Evolutionary conservation across 768 basidiomycete genomes (phyloP).

Genomic region (Pholiota molesta): DNA sequence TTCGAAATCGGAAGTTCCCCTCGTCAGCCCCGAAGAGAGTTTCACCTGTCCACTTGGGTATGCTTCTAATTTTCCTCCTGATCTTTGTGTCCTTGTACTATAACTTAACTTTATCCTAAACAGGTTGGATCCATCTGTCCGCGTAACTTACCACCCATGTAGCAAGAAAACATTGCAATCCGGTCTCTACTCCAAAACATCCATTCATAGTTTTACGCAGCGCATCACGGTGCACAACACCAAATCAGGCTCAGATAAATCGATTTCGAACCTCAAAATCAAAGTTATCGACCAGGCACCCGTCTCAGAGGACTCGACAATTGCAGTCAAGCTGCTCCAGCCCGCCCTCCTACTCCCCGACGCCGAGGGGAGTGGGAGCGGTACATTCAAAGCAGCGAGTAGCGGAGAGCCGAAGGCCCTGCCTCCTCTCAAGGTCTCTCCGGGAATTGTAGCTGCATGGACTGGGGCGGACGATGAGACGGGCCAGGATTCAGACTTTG

Average conservation of each 20-base stretch:
- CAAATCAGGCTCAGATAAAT: slow-evolving; percentile 24
- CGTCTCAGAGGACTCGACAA: slow-evolving; percentile 38
- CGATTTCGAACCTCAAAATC: slow-evolving; percentile 24
- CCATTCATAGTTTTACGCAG: slow-evolving; percentile 33
- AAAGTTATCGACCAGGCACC: slow-evolving; percentile 44
- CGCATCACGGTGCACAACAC: slow-evolving; percentile 42
- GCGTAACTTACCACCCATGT: slow-evolving; percentile 41
- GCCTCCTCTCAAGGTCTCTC: slow-evolving; percentile 27
- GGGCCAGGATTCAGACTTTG: slow-evolving; percentile 24
- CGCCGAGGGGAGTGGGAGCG: slow-evolving; percentile 8
- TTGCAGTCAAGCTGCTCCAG: slow-evolving; percentile 44
- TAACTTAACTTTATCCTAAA: too few species aligned
- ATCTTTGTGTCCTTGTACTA: too few species aligned
- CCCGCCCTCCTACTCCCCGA: slow-evolving; percentile 29
- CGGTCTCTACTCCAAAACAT: slow-evolving; percentile 38
- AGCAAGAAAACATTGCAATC: slow-evolving; percentile 35
- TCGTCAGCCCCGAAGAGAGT: slow-evolving; percentile 44
- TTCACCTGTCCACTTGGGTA: slow-evolving; percentile 52
- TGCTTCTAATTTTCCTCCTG: slow-evolving; percentile 15
- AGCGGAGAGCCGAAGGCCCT: slow-evolving; percentile 11
- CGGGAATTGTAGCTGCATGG: slow-evolving; percentile 37
- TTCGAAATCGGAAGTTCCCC: slow-evolving; percentile 44
- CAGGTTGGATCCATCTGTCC: slow-evolving; percentile 44
- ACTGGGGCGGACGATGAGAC: slow-evolving; percentile 34
- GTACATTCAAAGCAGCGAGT: neutral